These are phyloP conservation scores for Ophiostoma ulmi DNA, from an alignment of 2,329 filamentous ascomycete genomes.

Conservation along the genomic window DNA sequence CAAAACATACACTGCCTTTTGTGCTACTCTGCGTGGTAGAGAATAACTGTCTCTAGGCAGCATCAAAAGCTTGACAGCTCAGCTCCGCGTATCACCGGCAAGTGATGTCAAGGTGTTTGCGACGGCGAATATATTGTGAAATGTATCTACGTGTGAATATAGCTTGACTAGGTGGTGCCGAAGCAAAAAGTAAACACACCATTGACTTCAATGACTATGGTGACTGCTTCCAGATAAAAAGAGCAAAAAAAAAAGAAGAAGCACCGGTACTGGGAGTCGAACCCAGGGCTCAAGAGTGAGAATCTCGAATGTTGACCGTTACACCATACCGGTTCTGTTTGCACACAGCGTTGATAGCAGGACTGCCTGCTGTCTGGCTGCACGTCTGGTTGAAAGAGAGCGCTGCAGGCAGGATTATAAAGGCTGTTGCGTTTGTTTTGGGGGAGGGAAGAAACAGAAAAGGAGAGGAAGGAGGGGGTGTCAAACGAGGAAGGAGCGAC, in stretches of 20 bases:
- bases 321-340: constrained; percentile 28
- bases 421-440: neutral
- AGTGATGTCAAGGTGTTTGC: neutral
- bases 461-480: neutral
- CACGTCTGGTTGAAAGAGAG: neutral
- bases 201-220: neutral
- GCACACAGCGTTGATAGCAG: neutral
- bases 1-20: neutral
- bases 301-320: constrained; percentile 31
- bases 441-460: neutral
- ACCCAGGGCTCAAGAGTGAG: constrained; percentile 30
- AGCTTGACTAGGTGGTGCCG: neutral
- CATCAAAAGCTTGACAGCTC: neutral
- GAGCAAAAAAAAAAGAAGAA: constrained; percentile 9
- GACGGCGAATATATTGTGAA: neutral
- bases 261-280: constrained; percentile 31
- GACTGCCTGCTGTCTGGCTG: neutral
- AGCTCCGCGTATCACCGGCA: neutral
- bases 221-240: neutral
- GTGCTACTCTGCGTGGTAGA: neutral
- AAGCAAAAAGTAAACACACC: neutral
- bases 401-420: neutral
- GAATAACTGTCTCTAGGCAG: neutral
- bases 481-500: constrained; percentile 14
- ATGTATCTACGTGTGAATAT: neutral